Evolutionary conservation across 164 flowering plant genomes (phyloP).

Genomic region (Stephania japonica): DNA sequence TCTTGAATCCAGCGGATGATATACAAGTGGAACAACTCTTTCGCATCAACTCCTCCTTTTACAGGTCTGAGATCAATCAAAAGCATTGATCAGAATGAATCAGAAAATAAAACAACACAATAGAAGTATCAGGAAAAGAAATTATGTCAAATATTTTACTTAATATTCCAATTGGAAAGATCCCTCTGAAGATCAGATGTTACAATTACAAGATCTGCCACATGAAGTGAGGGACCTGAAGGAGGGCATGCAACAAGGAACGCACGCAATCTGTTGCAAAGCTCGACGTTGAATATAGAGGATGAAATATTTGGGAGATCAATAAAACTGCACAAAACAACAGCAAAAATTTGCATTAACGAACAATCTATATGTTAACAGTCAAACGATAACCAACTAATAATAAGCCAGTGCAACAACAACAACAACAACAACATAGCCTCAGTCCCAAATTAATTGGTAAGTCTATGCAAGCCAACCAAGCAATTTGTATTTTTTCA

Average conservation of each 20-base stretch:
- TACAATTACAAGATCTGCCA: slow-evolving; percentile 80
- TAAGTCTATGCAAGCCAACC: too few relatives aligned
- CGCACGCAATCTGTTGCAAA: slow-evolving; percentile 67
- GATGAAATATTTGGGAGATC: slow-evolving; percentile 85
- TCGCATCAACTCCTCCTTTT: slow-evolving; percentile 94
- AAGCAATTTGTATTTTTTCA: too few relatives aligned
- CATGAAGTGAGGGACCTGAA: slow-evolving; percentile 69
- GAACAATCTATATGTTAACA: too few relatives aligned
- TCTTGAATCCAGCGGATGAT: slow-evolving; percentile 88
- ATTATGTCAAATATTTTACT: slow-evolving; percentile 31
- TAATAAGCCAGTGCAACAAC: background rate
- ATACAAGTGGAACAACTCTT: slow-evolving; percentile 82
- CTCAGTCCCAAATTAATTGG: too few relatives aligned
- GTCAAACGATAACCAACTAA: background rate
- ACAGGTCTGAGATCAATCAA: slow-evolving; percentile 43
- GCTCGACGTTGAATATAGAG: slow-evolving; percentile 82
- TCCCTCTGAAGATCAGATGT: slow-evolving; percentile 88
- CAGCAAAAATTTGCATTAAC: background rate
- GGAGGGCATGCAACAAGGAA: slow-evolving; percentile 92
- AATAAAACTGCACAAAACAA: slow-evolving; percentile 53
- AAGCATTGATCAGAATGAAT: background rate
- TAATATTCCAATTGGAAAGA: slow-evolving; percentile 69
- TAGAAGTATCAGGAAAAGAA: background rate
- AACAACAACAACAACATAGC: too few relatives aligned
- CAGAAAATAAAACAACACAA: background rate